Conservation (phyloP, 768 basidiomycete species). For the Calocybe gangraenosa region DNA sequence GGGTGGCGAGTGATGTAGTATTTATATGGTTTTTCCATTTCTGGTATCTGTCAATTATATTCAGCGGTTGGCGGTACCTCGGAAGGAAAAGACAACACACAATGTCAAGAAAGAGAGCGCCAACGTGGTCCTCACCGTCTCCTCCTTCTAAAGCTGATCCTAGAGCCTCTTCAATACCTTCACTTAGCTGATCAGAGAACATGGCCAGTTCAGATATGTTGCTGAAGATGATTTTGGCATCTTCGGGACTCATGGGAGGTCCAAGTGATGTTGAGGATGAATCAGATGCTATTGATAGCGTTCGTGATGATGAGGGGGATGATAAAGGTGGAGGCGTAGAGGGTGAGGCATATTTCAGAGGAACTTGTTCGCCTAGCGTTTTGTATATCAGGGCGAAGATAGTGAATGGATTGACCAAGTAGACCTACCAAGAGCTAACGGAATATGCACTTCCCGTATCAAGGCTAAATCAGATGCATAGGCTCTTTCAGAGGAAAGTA, state of each 20-base stretch:
- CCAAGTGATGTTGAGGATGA: slow-evolving; percentile 33
- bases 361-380: slow-evolving; percentile 32
- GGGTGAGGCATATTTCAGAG: slow-evolving; percentile 20
- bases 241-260: slow-evolving; percentile 69
- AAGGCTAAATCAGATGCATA: slow-evolving; percentile 83
- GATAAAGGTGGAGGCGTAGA: slow-evolving; percentile 46
- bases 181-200: slow-evolving; percentile 65
- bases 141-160: slow-evolving; percentile 60
- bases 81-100: slow-evolving; percentile 29
- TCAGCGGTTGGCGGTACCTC: slow-evolving; percentile 5
- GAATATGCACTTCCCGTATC: slow-evolving; percentile 74
- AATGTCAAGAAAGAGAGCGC: slow-evolving; percentile 62
- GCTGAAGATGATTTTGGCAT: slow-evolving; percentile 68
- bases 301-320: slow-evolving; percentile 46
- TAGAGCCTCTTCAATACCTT: slow-evolving; percentile 61
- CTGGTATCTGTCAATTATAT: slow-evolving; percentile 48
- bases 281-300: slow-evolving; percentile 48
- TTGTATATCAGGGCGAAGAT: slow-evolving; percentile 14
- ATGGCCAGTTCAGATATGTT: slow-evolving; percentile 74
- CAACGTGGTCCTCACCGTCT: slow-evolving; percentile 67
- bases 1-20: slow-evolving; percentile 80
- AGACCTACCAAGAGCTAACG: slow-evolving; percentile 66
- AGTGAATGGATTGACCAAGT: not conserved
- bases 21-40: slow-evolving; percentile 69
- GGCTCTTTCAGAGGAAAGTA: slow-evolving; percentile 75